phyloP scores from a whole-genome alignment of 108 stramenopile species.

The Pseudonitzschia pungens region DNA sequence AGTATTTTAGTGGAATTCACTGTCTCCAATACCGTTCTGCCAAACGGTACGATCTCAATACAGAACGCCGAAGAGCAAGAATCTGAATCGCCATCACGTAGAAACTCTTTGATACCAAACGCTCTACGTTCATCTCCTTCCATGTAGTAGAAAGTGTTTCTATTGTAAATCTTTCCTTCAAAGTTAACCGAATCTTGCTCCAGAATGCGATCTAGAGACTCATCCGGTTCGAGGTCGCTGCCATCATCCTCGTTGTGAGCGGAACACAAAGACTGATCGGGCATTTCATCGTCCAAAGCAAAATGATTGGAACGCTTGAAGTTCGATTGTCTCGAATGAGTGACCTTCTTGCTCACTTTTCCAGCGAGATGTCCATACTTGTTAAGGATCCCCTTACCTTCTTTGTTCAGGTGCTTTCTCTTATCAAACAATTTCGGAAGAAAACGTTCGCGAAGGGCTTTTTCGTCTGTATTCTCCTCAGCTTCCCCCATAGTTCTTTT shows the following conservation, averaged over 20 bases:
- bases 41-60: background rate
- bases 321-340: background rate
- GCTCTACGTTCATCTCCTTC: background rate
- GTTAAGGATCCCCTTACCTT: background rate
- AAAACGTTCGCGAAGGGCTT: background rate
- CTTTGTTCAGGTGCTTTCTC: background rate
- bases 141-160: background rate
- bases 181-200: conserved; percentile 8
- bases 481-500: background rate
- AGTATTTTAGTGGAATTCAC: background rate
- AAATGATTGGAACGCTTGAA: background rate
- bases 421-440: background rate
- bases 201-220: background rate
- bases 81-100: background rate
- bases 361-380: background rate
- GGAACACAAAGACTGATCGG: background rate
- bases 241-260: background rate
- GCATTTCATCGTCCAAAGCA: background rate
- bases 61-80: conserved; percentile 2
- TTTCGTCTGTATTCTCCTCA: background rate
- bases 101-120: conserved; percentile 4
- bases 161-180: background rate
- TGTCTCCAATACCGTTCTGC: background rate
- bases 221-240: background rate
- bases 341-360: no score